Evolutionary conservation across 805 yeast genomes (phyloP).

Genomic region (Cyberlindnera euphorbiae): DNA sequence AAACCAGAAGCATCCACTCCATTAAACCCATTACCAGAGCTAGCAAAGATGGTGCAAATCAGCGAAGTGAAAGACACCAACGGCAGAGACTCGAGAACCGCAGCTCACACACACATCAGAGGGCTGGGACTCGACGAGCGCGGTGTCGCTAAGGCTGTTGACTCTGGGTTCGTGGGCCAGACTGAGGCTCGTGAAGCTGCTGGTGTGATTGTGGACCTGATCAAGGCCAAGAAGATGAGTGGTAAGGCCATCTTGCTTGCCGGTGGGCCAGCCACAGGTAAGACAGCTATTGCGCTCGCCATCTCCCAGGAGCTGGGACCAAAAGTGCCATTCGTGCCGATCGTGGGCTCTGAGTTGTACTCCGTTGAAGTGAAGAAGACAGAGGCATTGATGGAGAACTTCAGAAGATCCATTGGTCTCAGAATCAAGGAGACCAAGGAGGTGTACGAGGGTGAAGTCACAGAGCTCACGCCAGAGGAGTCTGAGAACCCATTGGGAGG

Average conservation of each 20-base stretch:
- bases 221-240: slow-evolving; percentile 86
- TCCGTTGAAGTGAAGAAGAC: slow-evolving; percentile 98
- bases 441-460: slow-evolving; percentile 97
- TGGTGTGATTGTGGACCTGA: slow-evolving; percentile 90
- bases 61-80: slow-evolving; percentile 62
- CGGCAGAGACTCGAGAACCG: slow-evolving; percentile 63
- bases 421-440: slow-evolving; percentile 96
- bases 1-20: too few relatives aligned
- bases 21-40: too few relatives aligned
- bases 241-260: slow-evolving; percentile 95
- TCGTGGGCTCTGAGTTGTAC: slow-evolving; percentile 90
- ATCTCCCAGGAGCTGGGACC: slow-evolving; percentile 95
- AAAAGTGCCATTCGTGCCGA: slow-evolving; percentile 95
- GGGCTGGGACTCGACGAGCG: slow-evolving; percentile 92
- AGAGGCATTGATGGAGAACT: slow-evolving; percentile 92
- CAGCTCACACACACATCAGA: slow-evolving; percentile 95
- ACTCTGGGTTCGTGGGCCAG: slow-evolving; percentile 83
- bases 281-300: slow-evolving; percentile 94
- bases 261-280: slow-evolving; percentile 98
- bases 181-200: slow-evolving; percentile 81
- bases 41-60: slow-evolving; percentile 73
- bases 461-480: slow-evolving; percentile 92
- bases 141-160: slow-evolving; percentile 76
- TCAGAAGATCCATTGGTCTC: slow-evolving; percentile 93
- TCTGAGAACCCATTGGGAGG: slow-evolving; percentile 97